Evolutionary conservation across 176 grass and related monocot genomes (phyloP).

Genomic region (Phyllostachys edulis): DNA sequence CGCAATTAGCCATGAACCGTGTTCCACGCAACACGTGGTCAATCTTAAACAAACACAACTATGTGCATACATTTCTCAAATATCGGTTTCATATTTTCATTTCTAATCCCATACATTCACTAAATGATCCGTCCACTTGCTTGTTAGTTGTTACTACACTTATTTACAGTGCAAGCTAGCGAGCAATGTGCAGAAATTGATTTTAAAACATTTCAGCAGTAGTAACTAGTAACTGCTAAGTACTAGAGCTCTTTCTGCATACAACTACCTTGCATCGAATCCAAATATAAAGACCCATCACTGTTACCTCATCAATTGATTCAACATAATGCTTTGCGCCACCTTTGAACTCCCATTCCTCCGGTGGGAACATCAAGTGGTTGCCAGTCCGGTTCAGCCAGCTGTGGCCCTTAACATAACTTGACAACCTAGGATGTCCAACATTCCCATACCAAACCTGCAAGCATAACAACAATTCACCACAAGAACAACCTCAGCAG

Average conservation of each 20-base stretch:
- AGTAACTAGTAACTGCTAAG: neutral
- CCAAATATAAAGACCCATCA: conserved; percentile 3
- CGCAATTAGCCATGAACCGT: neutral
- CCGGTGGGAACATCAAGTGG: conserved; percentile 59
- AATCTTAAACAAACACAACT: conserved; percentile 5
- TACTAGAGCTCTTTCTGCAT: conserved; percentile 10
- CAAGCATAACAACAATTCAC: conserved; percentile 20
- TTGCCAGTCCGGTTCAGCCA: conserved; percentile 71
- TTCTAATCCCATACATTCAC: neutral
- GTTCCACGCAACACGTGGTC: neutral
- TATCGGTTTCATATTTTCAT: neutral
- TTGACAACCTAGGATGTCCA: conserved; percentile 70
- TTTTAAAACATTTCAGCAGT: neutral
- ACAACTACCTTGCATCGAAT: conserved; percentile 11
- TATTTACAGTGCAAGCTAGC: too few relatives aligned
- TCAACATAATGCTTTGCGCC: conserved; percentile 70
- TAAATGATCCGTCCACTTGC: neutral
- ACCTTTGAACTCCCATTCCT: conserved; percentile 80
- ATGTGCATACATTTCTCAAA: neutral
- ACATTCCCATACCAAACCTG: conserved; percentile 84
- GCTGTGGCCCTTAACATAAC: conserved; percentile 59
- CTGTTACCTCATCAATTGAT: conserved; percentile 76
- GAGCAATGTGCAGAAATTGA: too few relatives aligned
- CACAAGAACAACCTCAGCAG: conserved; percentile 2
- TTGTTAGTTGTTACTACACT: too few relatives aligned